phyloP scores from a whole-genome alignment of 73 alveolate genomes.

The Blepharisma stoltei region DNA sequence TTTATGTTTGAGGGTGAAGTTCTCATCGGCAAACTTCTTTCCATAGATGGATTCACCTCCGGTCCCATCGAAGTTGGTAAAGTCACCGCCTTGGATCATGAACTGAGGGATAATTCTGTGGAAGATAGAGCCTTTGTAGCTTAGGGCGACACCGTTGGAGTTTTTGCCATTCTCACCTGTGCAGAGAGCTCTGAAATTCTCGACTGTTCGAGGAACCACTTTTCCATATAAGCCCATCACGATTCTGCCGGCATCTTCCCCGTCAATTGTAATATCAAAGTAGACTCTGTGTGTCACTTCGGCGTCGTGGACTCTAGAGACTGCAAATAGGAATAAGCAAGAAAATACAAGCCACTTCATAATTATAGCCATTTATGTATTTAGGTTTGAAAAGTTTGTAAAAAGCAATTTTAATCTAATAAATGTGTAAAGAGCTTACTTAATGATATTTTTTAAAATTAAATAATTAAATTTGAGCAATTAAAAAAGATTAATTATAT shows the following conservation, averaged over 20 bases:
- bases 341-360: no score
- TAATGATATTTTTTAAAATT: no score
- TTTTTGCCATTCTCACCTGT: conserved; percentile 83
- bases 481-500: no score
- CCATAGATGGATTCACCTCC: conserved; percentile 97
- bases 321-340: no score
- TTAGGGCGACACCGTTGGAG: conserved; percentile 65
- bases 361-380: no score
- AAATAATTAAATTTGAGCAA: no score
- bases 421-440: no score
- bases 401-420: no score
- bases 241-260: conserved; percentile 69
- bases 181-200: conserved; percentile 94
- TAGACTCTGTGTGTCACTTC: conserved; percentile 39
- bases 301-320: no score
- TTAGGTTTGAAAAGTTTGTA: no score
- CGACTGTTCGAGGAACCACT: conserved; percentile 86
- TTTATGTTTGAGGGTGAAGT: conserved; percentile 76
- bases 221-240: conserved; percentile 83
- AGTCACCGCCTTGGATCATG: conserved; percentile 96
- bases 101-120: conserved; percentile 87
- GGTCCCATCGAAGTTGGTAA: conserved; percentile 89
- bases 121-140: conserved; percentile 71
- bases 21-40: conserved; percentile 83
- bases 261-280: conserved; percentile 72